Conservation (phyloP, 73 alveolate genomes). For the Breviolum minutum region DNA sequence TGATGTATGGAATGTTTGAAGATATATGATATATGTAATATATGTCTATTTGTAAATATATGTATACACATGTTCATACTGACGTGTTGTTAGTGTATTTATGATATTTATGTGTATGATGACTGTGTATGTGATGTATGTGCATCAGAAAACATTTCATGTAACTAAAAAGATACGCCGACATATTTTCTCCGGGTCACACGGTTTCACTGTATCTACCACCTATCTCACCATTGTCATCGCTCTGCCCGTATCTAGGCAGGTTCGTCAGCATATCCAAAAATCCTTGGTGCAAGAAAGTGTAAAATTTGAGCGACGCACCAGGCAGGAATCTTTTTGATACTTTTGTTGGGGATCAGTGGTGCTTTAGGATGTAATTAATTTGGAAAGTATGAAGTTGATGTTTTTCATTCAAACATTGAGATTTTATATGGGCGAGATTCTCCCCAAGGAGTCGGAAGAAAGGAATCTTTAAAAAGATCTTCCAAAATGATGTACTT, state of each 20-base stretch:
- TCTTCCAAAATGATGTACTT: too few relatives aligned
- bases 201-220: background rate
- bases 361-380: too few relatives aligned
- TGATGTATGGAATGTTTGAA: too few relatives aligned
- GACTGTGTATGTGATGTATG: background rate
- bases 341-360: background rate
- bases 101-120: background rate
- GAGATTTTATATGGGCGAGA: too few relatives aligned
- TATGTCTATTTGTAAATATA: background rate
- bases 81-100: too few relatives aligned
- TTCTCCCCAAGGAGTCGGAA: too few relatives aligned
- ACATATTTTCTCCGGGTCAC: too few relatives aligned
- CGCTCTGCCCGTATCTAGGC: background rate
- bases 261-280: slow-evolving; percentile 25
- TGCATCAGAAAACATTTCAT: background rate
- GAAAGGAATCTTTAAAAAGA: too few relatives aligned
- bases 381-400: too few relatives aligned
- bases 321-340: background rate
- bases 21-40: too few relatives aligned
- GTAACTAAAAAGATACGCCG: too few relatives aligned
- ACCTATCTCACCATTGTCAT: background rate
- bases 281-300: slow-evolving; percentile 43
- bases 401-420: too few relatives aligned
- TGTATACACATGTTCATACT: background rate
- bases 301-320: slow-evolving; percentile 75